A percentile compares a stretch with the other conserved stretches of the same genome.
phyloP scores from a whole-genome alignment of 2,329 filamentous ascomycete genomes.

The Trichophyton rubrum region DNA sequence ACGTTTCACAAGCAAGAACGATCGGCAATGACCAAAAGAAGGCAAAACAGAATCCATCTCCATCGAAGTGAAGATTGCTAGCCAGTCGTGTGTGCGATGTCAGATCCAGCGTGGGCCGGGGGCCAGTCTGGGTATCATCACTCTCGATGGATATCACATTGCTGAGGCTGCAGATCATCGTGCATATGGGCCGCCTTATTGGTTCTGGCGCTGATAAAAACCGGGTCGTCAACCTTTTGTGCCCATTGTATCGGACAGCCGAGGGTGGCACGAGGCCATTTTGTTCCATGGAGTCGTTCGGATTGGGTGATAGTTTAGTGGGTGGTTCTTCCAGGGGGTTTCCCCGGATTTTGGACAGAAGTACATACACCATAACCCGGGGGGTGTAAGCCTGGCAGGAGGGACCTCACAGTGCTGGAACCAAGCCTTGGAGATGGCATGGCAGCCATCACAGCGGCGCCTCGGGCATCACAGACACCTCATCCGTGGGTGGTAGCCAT shows the following conservation, averaged over 20 bases:
- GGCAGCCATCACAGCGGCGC: background rate
- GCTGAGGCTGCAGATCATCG: background rate
- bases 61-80: background rate
- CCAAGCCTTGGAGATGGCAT: background rate
- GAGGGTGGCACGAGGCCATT: constrained; percentile 1
- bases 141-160: background rate
- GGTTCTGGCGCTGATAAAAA: background rate
- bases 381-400: no score
- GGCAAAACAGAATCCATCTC: background rate
- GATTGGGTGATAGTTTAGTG: background rate
- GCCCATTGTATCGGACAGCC: background rate
- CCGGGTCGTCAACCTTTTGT: background rate
- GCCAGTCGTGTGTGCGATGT: background rate
- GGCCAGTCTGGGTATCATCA: background rate
- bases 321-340: background rate
- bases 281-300: background rate
- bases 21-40: background rate
- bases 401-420: background rate
- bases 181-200: background rate
- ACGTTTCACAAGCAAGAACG: constrained; percentile 1
- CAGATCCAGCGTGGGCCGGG: background rate
- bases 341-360: background rate
- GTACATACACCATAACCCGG: background rate
- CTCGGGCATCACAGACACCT: background rate
- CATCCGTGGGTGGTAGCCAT: background rate